Conservation (phyloP, 225 moss, liverwort and hornwort genomes). For the Polytrichum commune region DNA sequence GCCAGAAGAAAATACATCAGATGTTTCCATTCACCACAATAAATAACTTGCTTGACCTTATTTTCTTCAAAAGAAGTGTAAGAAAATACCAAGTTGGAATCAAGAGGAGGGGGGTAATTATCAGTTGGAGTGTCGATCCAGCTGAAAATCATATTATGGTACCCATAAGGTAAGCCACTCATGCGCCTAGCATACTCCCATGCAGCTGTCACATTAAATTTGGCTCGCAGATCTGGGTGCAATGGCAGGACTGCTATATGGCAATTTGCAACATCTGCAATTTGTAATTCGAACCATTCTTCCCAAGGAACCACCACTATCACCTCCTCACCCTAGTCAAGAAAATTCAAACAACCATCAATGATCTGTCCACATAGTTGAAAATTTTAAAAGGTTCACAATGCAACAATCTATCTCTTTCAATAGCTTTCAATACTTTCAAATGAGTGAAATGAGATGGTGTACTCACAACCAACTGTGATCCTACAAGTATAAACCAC, state of each 20-base stretch:
- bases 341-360: not conserved
- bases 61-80: not conserved
- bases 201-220: slow-evolving; percentile 61
- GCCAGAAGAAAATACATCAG: too few relatives aligned
- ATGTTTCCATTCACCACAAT: too few relatives aligned
- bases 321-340: slow-evolving; percentile 63
- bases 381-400: too few relatives aligned
- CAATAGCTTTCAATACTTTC: too few relatives aligned
- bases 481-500: too few relatives aligned
- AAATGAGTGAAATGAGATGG: too few relatives aligned
- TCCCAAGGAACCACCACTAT: slow-evolving; percentile 65
- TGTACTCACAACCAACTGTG: too few relatives aligned
- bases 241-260: slow-evolving; percentile 64
- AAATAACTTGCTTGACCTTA: too few relatives aligned
- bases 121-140: slow-evolving; percentile 66
- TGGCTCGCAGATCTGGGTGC: slow-evolving; percentile 55
- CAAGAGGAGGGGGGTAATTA: slow-evolving; percentile 71
- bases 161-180: slow-evolving; percentile 71
- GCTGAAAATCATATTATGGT: slow-evolving; percentile 77
- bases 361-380: too few relatives aligned
- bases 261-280: slow-evolving; percentile 63
- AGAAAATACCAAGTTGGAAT: slow-evolving; percentile 54
- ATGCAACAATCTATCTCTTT: too few relatives aligned
- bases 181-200: slow-evolving; percentile 71
- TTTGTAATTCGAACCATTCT: slow-evolving; percentile 66